Conservation (phyloP, 164 flowering plant species). For the Brasenia schreberi region DNA sequence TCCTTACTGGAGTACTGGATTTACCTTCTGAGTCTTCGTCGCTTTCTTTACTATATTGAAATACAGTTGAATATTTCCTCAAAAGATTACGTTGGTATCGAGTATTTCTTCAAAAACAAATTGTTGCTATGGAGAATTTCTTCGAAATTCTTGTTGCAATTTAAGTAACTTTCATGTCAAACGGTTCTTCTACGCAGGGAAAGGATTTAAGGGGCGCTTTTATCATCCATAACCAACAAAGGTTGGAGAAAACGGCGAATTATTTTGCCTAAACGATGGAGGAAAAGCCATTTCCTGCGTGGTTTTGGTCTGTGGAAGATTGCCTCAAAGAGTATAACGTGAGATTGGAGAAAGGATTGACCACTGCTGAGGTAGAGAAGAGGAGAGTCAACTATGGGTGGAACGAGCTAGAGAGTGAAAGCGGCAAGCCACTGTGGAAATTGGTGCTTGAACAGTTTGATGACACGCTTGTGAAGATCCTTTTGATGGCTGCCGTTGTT, state of each 20-base stretch:
- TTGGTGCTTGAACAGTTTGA: conserved; percentile 39
- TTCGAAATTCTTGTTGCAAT: too few species aligned
- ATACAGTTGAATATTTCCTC: too few species aligned
- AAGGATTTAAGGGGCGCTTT: background rate
- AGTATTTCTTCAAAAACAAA: too few species aligned
- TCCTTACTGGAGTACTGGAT: too few species aligned
- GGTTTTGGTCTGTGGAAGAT: conserved; percentile 29
- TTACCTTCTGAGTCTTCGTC: too few species aligned
- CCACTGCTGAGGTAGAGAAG: conserved; percentile 18
- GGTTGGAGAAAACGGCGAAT: background rate
- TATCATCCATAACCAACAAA: background rate
- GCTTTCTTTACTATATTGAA: too few species aligned
- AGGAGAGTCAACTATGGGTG: conserved; percentile 17
- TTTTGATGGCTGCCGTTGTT: conserved; percentile 33
- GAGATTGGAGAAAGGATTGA: conserved; percentile 1
- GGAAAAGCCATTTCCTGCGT: conserved; percentile 21
- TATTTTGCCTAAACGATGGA: background rate
- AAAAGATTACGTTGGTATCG: too few species aligned
- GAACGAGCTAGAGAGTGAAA: conserved; percentile 42
- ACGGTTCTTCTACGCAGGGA: background rate
- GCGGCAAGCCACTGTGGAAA: conserved; percentile 32
- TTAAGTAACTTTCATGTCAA: too few species aligned
- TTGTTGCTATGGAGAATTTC: too few species aligned
- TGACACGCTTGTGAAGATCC: conserved; percentile 36
- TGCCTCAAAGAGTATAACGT: conserved; percentile 21